A percentile compares a stretch with the other conserved stretches of the same genome.
Conservation (phyloP, 495 filamentous ascomycete species). For the Neurospora africana region DNA sequence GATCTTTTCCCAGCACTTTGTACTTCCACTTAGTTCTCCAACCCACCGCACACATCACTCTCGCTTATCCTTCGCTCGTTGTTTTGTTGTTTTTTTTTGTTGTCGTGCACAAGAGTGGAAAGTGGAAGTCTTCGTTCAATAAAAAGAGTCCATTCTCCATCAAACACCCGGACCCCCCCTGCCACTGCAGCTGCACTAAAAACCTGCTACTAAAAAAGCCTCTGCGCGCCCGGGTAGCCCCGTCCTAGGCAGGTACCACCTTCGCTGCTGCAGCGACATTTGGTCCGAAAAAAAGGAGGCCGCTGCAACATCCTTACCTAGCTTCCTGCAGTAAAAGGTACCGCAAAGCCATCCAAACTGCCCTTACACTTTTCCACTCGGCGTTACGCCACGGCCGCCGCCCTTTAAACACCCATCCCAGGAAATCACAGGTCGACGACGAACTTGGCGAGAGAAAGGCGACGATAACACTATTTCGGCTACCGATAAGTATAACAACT, state of each 20-base stretch:
- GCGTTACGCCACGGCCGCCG: constrained; percentile 13
- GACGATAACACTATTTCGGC: background rate
- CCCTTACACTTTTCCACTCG: constrained; percentile 6
- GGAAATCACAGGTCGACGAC: constrained; percentile 7
- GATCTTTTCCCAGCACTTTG: background rate
- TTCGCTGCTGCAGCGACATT: background rate
- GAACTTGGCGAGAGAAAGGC: background rate
- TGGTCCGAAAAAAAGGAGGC: constrained; percentile 3
- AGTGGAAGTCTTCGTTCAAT: background rate
- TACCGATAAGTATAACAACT: background rate
- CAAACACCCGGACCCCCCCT: background rate
- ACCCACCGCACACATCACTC: background rate
- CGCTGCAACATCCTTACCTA: background rate
- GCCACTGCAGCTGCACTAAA: background rate
- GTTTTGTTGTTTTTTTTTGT: background rate
- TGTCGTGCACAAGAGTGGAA: background rate
- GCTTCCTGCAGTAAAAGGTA: constrained; percentile 1
- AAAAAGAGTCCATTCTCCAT: background rate
- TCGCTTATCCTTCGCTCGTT: background rate
- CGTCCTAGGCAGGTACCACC: background rate
- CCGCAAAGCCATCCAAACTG: background rate
- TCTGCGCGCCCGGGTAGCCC: background rate
- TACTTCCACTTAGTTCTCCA: background rate
- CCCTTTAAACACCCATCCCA: constrained; percentile 2
- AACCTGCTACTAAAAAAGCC: background rate